Evolutionary conservation across 805 yeast species (phyloP), one percentile per base, ranked within the genome.

Genomic region (Wickerhamiella lipophila): DNA sequence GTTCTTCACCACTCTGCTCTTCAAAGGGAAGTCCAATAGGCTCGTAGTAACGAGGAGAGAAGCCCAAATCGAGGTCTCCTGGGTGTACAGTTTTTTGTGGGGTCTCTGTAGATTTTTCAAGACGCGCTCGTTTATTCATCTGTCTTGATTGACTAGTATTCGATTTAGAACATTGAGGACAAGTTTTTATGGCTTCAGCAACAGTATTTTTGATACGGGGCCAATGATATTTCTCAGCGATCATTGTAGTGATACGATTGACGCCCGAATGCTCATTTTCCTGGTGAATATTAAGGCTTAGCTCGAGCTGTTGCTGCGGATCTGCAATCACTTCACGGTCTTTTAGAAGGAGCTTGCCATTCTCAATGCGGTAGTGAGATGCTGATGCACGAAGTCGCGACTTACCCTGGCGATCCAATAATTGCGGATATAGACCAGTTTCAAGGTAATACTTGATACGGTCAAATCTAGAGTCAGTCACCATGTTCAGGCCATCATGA

Each of bases 141-240:
- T 23, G 42, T 7, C 25, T 21, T 5, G 42, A 19, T 32, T 32
- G 38, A n/a, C 38, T 15, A 19, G 32, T 4, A 11, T 16, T 32
- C 6, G 18, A 21, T 6, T 51, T 53, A 15, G 49, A 40, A 63
- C 97, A 89, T 46, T 77, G 81, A 1, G 72, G 69, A 62, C 97
- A 92, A 52, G 78, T 75, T 49, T 80, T 71, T 47, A 88, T 79
- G 1, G 85, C 89, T 26, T 78, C 76, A 0, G 83, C 79, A 1
- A 84, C 96, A 0, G 95, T 85, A 50, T 78, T 86, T 64, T 92
- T 88, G 54, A 89, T 83, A 46, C 94, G 75, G 1, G 86, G 76
- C 96, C 97, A 89, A 63, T 86, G 94, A 57, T 83, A 89, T 56
- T 76, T 75, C 53, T 83, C 92, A 1, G 88, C 76, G 15, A 92